A percentile compares a stretch with the other conserved stretches of the same genome.
Conservation (phyloP, 2,329 filamentous ascomycete species). For the Aphanoascus verrucosus region DNA sequence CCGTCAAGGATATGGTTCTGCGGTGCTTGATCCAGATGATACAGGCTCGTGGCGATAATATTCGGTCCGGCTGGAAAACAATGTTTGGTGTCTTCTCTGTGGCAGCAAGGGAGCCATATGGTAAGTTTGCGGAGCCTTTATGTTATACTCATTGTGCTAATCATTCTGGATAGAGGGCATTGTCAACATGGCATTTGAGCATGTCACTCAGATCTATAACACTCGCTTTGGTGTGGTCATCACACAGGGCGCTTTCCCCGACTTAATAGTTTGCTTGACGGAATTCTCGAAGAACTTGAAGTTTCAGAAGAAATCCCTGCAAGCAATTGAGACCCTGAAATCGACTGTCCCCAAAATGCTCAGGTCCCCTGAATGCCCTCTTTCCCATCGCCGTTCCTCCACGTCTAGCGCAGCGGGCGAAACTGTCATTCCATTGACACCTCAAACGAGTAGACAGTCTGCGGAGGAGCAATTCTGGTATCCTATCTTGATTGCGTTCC, state of each 20-base stretch:
- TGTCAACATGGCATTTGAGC: conserved; percentile 92
- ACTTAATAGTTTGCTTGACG: conserved; percentile 89
- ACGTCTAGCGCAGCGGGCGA: conserved; percentile 17
- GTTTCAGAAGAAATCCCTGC: conserved; percentile 96
- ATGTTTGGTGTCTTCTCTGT: conserved; percentile 99
- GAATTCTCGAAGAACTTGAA: conserved; percentile 98
- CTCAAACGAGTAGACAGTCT: conserved; percentile 65
- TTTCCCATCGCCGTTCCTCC: conserved; percentile 55
- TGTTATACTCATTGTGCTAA: conserved; percentile 16
- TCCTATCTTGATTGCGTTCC: conserved; percentile 93
- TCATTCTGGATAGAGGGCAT: conserved; percentile 57
- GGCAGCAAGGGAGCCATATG: conserved; percentile 78
- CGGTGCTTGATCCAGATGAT: conserved; percentile 98
- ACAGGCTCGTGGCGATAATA: conserved; percentile 89
- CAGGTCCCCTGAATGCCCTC: conserved; percentile 84
- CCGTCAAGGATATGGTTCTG: conserved; percentile 95
- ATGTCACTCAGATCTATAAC: conserved; percentile 90
- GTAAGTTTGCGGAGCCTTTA: conserved; percentile 29
- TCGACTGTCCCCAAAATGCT: conserved; percentile 91
- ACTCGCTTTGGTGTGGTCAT: conserved; percentile 93
- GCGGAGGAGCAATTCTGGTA: conserved; percentile 99
- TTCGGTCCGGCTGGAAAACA: conserved; percentile 93
- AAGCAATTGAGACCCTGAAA: conserved; percentile 90
- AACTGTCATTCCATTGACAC: conserved; percentile 38
- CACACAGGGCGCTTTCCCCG: conserved; percentile 89